Evolutionary conservation across 1,284 basidiomycete genomes (phyloP).

Genomic region (Cutaneotrichosporon sp.): DNA sequence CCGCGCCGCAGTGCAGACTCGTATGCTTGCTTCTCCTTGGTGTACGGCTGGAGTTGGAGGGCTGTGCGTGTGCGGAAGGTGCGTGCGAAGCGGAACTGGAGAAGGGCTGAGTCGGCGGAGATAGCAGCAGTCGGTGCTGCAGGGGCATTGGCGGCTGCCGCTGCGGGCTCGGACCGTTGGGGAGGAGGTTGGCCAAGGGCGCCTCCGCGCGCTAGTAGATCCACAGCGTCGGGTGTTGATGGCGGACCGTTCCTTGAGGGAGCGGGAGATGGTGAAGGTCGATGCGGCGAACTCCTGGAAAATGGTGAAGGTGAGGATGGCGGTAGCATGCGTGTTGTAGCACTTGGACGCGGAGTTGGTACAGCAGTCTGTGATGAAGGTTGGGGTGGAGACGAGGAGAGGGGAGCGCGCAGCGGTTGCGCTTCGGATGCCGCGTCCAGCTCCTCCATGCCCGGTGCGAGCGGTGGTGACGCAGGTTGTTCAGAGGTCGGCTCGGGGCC

Average conservation of each 20-base stretch:
- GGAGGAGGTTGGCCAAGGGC: no score
- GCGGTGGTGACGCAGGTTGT: no score
- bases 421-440: no score
- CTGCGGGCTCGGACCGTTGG: neutral
- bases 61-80: slow-evolving; percentile 47
- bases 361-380: neutral
- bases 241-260: no score
- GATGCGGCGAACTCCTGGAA: neutral
- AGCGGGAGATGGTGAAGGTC: neutral
- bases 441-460: no score
- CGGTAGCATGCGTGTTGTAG: neutral
- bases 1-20: slow-evolving; percentile 37
- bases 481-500: no score
- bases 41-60: slow-evolving; percentile 48
- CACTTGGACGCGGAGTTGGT: neutral
- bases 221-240: slow-evolving; percentile 1
- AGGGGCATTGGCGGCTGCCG: neutral
- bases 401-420: no score
- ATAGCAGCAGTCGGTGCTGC: neutral
- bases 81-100: slow-evolving; percentile 39
- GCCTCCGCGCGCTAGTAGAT: slow-evolving; percentile 1
- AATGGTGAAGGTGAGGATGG: neutral
- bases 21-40: slow-evolving; percentile 43
- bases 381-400: no score
- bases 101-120: slow-evolving; percentile 28